phyloP scores from a whole-genome alignment of 2,329 filamentous ascomycete species.

The Beauveria bassiana region DNA sequence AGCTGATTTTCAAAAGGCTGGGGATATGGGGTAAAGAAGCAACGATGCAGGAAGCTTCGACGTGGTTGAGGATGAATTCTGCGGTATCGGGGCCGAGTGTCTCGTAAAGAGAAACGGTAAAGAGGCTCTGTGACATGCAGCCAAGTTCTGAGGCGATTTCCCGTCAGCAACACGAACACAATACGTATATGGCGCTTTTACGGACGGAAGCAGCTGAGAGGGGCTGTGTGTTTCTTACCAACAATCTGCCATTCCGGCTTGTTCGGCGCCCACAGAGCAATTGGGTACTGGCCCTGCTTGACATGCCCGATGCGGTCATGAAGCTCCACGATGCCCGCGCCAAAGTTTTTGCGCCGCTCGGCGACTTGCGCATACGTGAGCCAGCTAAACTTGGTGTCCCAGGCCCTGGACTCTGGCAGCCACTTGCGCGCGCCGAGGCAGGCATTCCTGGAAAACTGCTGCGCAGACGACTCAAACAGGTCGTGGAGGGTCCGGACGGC shows the following conservation, averaged over 20 bases:
- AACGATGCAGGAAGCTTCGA: constrained; percentile 65
- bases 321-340: constrained; percentile 69
- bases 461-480: constrained; percentile 59
- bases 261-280: constrained; percentile 84
- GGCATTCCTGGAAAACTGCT: constrained; percentile 50
- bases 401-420: constrained; percentile 61
- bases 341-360: constrained; percentile 66
- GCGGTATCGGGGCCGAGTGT: constrained; percentile 85
- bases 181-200: too few relatives aligned
- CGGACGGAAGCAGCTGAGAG: too few relatives aligned
- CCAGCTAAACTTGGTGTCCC: constrained; percentile 64
- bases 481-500: constrained; percentile 62
- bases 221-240: constrained; percentile 36
- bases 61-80: constrained; percentile 94
- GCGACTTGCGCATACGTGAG: constrained; percentile 67
- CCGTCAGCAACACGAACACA: background rate
- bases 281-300: constrained; percentile 57
- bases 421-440: constrained; percentile 72
- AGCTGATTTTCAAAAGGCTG: constrained; percentile 67
- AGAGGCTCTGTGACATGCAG: constrained; percentile 79
- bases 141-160: constrained; percentile 57
- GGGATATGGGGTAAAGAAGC: constrained; percentile 77
- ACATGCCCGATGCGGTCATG: constrained; percentile 58
- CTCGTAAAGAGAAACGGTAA: constrained; percentile 90
- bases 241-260: constrained; percentile 78